Percentiles rank a stretch among this genome's conserved stretches.
Evolutionary conservation across 164 flowering plant genomes (phyloP).

Genomic region (Annona cherimola): DNA sequence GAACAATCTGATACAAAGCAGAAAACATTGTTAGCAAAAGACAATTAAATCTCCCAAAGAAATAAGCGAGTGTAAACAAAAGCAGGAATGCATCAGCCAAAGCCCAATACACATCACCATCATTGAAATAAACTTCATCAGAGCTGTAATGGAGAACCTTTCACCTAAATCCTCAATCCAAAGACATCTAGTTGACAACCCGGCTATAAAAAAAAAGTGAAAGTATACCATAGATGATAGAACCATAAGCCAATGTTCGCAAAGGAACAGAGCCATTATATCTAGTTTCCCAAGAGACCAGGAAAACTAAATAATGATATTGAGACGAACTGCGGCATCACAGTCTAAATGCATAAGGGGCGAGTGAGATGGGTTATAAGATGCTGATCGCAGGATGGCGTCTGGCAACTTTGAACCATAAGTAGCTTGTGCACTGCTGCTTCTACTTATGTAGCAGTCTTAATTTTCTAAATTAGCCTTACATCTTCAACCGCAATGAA

Average conservation of each 20-base stretch:
- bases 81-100: neutral
- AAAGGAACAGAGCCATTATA: too few species aligned
- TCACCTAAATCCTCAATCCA: neutral
- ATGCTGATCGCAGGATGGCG: neutral
- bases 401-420: neutral
- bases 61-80: neutral
- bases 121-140: neutral
- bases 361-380: neutral
- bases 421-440: neutral
- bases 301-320: too few species aligned
- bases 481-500: slow-evolving; percentile 88
- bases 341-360: neutral
- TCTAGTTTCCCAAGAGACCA: too few species aligned
- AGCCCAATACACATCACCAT: neutral
- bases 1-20: slow-evolving; percentile 61
- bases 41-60: neutral
- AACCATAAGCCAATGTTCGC: too few species aligned
- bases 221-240: too few species aligned
- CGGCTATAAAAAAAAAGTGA: too few species aligned
- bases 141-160: neutral
- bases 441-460: neutral
- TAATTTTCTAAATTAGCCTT: slow-evolving; percentile 10
- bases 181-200: too few species aligned
- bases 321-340: too few species aligned
- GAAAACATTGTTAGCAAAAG: slow-evolving; percentile 7